Conservation (phyloP, 139 green algal genomes). For the Desmodesmus armatus region DNA sequence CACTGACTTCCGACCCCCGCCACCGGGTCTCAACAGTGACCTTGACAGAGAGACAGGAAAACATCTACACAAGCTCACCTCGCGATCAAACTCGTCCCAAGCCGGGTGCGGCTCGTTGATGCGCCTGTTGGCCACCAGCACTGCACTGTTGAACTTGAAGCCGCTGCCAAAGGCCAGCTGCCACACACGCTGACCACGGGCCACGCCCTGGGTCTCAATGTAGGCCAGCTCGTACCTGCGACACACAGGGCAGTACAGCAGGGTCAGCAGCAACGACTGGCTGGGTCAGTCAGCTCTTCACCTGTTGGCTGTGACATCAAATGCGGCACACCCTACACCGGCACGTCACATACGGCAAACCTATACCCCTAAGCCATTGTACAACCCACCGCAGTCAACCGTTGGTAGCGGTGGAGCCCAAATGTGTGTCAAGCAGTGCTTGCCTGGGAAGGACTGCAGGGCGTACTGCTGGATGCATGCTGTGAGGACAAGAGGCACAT, state of each 20-base stretch:
- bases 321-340: neutral
- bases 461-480: too few relatives aligned
- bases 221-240: conserved; percentile 45
- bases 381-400: too few relatives aligned
- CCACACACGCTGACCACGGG: conserved; percentile 47
- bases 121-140: conserved; percentile 20
- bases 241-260: neutral
- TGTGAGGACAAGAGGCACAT: too few relatives aligned
- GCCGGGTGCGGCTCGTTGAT: conserved; percentile 17
- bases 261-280: neutral
- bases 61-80: conserved; percentile 49
- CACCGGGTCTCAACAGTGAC: too few relatives aligned
- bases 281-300: neutral
- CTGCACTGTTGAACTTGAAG: conserved; percentile 91
- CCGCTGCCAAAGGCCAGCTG: conserved; percentile 80
- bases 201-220: conserved; percentile 42
- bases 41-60: too few relatives aligned
- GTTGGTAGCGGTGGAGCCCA: too few relatives aligned
- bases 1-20: too few relatives aligned
- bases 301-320: neutral
- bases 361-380: too few relatives aligned
- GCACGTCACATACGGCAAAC: too few relatives aligned
- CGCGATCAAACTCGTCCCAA: conserved; percentile 44
- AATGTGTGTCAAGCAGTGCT: too few relatives aligned
- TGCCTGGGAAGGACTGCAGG: too few relatives aligned